Evolutionary conservation across 495 filamentous ascomycete species (phyloP), one percentile per base, ranked within the genome.

Genomic region (Daldinia caldariorum): DNA sequence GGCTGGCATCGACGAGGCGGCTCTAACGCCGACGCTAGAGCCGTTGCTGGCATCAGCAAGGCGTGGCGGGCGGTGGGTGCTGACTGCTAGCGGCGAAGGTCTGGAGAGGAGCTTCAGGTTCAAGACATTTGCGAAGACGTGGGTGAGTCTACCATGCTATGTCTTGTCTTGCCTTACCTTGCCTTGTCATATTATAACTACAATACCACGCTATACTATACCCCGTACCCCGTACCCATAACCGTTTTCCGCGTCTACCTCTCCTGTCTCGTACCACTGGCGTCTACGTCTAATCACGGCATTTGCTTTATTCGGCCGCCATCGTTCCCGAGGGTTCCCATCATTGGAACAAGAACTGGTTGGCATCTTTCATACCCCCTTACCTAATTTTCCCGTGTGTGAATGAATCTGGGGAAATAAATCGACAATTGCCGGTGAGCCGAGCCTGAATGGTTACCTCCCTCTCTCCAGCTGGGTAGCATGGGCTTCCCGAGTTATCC

Each of bases 91-190:
- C 62, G 85, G 84, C 22, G 80, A 83, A 68, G 87, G 84, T 1
- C 61, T 90, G 0, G 82, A 89, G 73, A 75, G 87, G 38, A 79
- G 78, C 62, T 89, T 90, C 72, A 83, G 81, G 73, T 91, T 90
- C 76, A 87, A 86, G 78, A 86, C 77, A 4, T 90, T 90, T 71
- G 83, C 82, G 41, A 85, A 84, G 73, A 83, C 86, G 14, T 90
- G 89, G 88, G 87, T 89, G 63, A 73, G 85, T 76, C 18, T 37
- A 29, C 43, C 31, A 32, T 47, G 20, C 43, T 18, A 47, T 43
- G n/a, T 14, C 39, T 5, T 16, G 9, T 3, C 39, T 16, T 43
- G 9, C 39, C 39, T 26, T n/a, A n/a, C n/a, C n/a, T 26, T 26
- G 3, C 26, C 26, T 26, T 26, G 26, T 3, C 3, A 26, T 26